Base-by-base conservation (phyloP, 805 yeast species). In the Metschnikowia lachancei region DNA sequence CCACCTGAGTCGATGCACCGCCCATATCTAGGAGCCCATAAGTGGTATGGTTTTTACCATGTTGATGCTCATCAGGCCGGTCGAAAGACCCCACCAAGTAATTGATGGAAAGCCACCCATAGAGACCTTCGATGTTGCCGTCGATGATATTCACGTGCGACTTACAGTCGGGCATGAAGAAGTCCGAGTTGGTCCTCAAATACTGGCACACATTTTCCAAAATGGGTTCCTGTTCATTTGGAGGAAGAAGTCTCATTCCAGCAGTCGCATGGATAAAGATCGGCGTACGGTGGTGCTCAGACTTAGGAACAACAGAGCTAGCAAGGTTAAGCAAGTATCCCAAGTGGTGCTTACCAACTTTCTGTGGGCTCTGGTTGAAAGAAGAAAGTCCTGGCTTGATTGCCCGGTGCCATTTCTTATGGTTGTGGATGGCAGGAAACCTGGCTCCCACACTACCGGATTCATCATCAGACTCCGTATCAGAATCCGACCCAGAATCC, bases 211-310 rank as follows among this genome's bases (percentile, higher is more conserved):
- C 68, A 32, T 66, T 64, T 13, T 64, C 67, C 46, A 82, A 57
- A 16, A 82, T 71, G 14, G 62, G 61, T 36, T 65, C 65, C 53
- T 77, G 82, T 30, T 77, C 77, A 11, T 70, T 65, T 1, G 83
- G 85, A 17, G 72, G 74, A 35, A 83, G 63, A 12, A 79, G 60
- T 36, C 88, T 63, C 81, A 83, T 75, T 0, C 87, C 87, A 0
- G 85, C 89, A 0, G 89, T 83, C 0, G 87, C 81, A 60, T 83
- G 87, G 6, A 84, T 59, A 53, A 81, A 83, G 0, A 84, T 70
- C 0, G 91, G 91, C 0, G 91, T 84, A 39, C 88, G 58, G 9
- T 56, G 56, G 41, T 78, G 82, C 58, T 82, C 87, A 14, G 79
- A 76, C 43, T 69, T 65, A 13, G 91, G 91, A 1, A 84, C 76